Conservation (phyloP, 164 flowering plant species). For the Aristolochia fimbriata region DNA sequence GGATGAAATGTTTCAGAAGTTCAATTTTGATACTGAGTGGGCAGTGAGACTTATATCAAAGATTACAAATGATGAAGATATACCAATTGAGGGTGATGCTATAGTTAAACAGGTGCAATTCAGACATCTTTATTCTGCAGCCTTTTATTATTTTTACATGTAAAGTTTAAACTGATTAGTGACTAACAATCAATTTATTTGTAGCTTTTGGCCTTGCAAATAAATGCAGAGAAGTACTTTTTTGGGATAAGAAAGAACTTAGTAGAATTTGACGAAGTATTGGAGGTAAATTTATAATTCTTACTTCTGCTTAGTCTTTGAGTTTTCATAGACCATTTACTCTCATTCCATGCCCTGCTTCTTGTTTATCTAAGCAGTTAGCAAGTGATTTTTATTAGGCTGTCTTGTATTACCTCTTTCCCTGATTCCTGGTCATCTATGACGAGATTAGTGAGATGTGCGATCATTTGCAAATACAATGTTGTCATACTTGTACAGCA, state of each 20-base stretch:
- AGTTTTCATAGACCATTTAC: background rate
- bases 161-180: too few species aligned
- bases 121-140: background rate
- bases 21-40: constrained; percentile 93
- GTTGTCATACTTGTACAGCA: too few species aligned
- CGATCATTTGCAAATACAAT: too few species aligned
- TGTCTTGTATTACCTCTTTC: too few species aligned
- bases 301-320: background rate
- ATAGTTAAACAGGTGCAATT: constrained; percentile 70
- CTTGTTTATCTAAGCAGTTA: too few species aligned
- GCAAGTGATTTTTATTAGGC: too few species aligned
- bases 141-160: too few species aligned
- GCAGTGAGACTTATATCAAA: constrained; percentile 79
- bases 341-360: background rate
- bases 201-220: constrained; percentile 84
- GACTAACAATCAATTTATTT: background rate
- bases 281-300: constrained; percentile 50
- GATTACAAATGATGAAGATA: constrained; percentile 70
- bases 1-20: constrained; percentile 98
- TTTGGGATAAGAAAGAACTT: constrained; percentile 81
- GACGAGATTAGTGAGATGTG: too few species aligned
- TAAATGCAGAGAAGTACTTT: constrained; percentile 87
- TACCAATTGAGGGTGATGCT: constrained; percentile 78
- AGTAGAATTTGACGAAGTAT: constrained; percentile 97
- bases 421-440: too few species aligned